Conservation (phyloP, 768 basidiomycete species). For the Mycena leptocephala region DNA sequence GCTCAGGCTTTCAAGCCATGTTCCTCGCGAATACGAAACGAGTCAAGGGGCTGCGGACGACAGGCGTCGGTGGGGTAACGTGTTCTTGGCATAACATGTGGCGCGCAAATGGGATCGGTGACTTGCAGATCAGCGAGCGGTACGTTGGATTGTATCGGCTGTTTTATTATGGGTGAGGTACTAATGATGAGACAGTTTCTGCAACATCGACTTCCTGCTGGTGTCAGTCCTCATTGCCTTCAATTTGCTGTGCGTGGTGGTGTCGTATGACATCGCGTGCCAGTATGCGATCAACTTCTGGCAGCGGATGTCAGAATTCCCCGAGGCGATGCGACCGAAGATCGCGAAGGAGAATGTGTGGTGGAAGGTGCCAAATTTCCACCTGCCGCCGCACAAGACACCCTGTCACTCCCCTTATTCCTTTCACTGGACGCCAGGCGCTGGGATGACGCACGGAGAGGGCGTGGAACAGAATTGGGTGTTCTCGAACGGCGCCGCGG, state of each 20-base stretch:
- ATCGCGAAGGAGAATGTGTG: not conserved
- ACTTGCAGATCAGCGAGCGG: slow-evolving; percentile 39
- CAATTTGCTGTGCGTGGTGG: not conserved
- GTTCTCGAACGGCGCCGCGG: not conserved
- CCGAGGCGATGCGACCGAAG: not conserved
- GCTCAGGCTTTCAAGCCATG: slow-evolving; percentile 3
- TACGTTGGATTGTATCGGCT: too few species aligned
- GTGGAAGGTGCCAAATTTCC: not conserved
- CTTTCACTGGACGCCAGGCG: not conserved
- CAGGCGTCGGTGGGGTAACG: not conserved
- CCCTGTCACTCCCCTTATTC: not conserved
- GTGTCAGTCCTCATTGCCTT: not conserved
- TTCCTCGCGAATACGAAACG: not conserved
- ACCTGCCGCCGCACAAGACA: not conserved
- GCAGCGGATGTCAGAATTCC: not conserved
- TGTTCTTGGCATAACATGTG: slow-evolving; percentile 27
- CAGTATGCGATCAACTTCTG: slow-evolving; percentile 6
- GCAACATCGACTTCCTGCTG: slow-evolving; percentile 39
- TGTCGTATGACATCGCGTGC: slow-evolving; percentile 34
- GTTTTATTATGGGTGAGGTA: too few species aligned
- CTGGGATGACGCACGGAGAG: not conserved
- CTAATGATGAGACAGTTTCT: slow-evolving; percentile 22
- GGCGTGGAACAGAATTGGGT: not conserved
- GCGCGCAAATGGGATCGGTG: slow-evolving; percentile 16
- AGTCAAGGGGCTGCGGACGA: slow-evolving; percentile 4